Base-by-base conservation (phyloP, 2,329 filamentous ascomycete species). In the Hymenoscyphus salicellus region DNA sequence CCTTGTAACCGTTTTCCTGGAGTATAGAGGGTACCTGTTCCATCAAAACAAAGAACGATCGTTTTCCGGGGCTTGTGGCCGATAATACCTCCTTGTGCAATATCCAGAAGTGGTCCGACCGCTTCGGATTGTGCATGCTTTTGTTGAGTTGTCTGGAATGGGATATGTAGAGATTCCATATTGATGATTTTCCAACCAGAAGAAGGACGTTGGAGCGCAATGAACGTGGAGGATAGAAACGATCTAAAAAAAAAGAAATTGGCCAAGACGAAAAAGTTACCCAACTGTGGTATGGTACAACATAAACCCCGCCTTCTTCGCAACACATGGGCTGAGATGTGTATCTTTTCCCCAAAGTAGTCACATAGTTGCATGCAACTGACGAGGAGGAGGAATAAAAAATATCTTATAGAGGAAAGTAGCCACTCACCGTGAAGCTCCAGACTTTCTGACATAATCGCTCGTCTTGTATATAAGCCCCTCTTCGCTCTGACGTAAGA, bases 41-140 rank as follows among this genome's bases (percentile, higher is more conserved):
- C 63, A 57, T 64, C 66, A 33, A 67, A 67, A 32, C 63, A 67
- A 20, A 67, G 62, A 23, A 67, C 63, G 14, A 65, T 38, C 17
- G n/a, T 61, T 36, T 62, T 62, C 17, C 52, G 52, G 17, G 26
- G 28, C 17, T 32, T 56, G 23, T 28, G 52, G 11, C 26, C 28
- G 8, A 32, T 26, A 17, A 11, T 5, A 5, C 8, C 26, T 5
- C 43, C 43, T 49, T 49, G 43, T 10, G 43, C 3, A 23, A 49
- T 23, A 49, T 49, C 43, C 10, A 49, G 43, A 6, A 49, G 43
- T n/a, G 23, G 52, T 17, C 52, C 30, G 7, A 33, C 26, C 16
- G 52, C 52, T 17, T 30, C 52, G 10, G 26, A 33, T 30, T 20
- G 17, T 28, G 23, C 20, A 28, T 55, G 28, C 3, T 56, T 26